Conservation (phyloP, 2,329 filamentous ascomycete species). For the Pseudogymnoascus sp. region DNA sequence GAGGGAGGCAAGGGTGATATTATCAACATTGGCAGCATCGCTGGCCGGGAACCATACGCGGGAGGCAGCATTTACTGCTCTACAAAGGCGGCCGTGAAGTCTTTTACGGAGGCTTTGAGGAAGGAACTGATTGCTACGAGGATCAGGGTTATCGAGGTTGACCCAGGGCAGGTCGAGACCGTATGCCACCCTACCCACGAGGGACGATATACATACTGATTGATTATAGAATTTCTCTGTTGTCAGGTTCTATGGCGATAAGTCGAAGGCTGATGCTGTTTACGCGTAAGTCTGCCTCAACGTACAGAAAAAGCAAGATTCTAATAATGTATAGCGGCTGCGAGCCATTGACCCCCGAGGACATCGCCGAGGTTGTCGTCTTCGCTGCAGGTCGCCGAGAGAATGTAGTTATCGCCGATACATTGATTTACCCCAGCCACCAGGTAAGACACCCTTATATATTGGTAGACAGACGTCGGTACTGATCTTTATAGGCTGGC, state of each 20-base stretch:
- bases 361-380: constrained; percentile 85
- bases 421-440: constrained; percentile 79
- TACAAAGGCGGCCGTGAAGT: constrained; percentile 80
- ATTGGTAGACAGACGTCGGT: background rate
- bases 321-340: constrained; percentile 46
- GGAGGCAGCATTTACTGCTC: constrained; percentile 90
- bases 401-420: constrained; percentile 87
- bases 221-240: constrained; percentile 70
- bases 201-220: background rate
- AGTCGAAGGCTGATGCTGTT: constrained; percentile 80
- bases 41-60: constrained; percentile 78
- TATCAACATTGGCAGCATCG: constrained; percentile 90
- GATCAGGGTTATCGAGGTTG: constrained; percentile 79
- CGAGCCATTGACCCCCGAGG: constrained; percentile 79
- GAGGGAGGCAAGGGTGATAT: constrained; percentile 82
- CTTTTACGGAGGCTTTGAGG: constrained; percentile 75
- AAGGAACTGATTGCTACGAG: constrained; percentile 75
- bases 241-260: constrained; percentile 82
- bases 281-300: constrained; percentile 57
- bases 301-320: constrained; percentile 9
- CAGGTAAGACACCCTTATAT: constrained; percentile 53
- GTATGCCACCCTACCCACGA: constrained; percentile 34
- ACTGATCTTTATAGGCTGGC: background rate
- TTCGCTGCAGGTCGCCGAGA: constrained; percentile 77
- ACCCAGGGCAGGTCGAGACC: constrained; percentile 90